Conservation (phyloP, 352 stramenopile species). For the Pythium monospermum region DNA sequence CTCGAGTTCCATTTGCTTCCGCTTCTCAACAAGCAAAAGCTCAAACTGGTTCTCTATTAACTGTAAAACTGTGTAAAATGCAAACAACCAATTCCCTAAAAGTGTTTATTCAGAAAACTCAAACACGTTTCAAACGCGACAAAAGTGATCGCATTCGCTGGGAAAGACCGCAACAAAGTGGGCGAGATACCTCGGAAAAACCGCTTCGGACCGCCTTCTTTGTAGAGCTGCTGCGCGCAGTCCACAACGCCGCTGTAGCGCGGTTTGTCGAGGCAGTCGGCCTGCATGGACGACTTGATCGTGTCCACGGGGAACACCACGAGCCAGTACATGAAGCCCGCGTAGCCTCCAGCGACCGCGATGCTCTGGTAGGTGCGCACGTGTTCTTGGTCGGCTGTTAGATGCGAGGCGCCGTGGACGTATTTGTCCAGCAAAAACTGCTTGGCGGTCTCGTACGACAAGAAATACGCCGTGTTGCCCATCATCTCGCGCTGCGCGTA, state of each 20-base stretch:
- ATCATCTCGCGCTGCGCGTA: conserved; percentile 75
- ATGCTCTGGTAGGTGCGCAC: conserved; percentile 73
- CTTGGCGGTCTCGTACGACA: conserved; percentile 75
- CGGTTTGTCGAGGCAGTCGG: conserved; percentile 64
- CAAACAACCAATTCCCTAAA: conserved; percentile 26
- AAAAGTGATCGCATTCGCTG: conserved; percentile 82
- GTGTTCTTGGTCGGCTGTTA: conserved; percentile 51
- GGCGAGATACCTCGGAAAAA: conserved; percentile 81
- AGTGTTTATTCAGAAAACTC: conserved; percentile 68
- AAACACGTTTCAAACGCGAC: conserved; percentile 80
- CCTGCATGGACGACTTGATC: conserved; percentile 81
- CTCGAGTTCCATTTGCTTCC: conserved; percentile 74
- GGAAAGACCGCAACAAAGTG: conserved; percentile 70
- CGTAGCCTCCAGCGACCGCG: conserved; percentile 60
- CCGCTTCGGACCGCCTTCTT: conserved; percentile 50
- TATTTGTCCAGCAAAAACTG: conserved; percentile 53
- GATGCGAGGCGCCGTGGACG: conserved; percentile 27
- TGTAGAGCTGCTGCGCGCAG: conserved; percentile 61
- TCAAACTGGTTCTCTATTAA: conserved; percentile 80
- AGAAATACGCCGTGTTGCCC: conserved; percentile 81
- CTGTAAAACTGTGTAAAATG: conserved; percentile 2
- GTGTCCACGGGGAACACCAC: conserved; percentile 79
- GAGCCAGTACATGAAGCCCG: conserved; percentile 83
- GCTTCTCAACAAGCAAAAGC: conserved; percentile 49
- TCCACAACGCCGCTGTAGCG: conserved; percentile 68